A percentile compares a stretch with the other conserved stretches of the same genome.
These are phyloP conservation scores for Candida coquimbonensis DNA, from an alignment of 805 yeast genomes.

Conservation along the genomic window DNA sequence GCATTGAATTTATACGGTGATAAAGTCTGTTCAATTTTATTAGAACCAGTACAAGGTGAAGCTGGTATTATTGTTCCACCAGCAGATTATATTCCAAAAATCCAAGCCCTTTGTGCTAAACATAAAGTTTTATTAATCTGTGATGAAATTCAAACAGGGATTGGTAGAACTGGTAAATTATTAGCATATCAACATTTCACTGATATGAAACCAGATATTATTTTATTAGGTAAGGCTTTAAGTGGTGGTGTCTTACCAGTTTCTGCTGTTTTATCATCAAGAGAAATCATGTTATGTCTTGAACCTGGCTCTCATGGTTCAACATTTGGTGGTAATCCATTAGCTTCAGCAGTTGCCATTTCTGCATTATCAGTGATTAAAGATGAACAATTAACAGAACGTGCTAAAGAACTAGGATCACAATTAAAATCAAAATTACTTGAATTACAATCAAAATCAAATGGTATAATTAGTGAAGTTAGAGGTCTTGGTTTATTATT, in stretches of 20 bases:
- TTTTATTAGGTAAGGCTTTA: slow-evolving; percentile 87
- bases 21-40: slow-evolving; percentile 80
- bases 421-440: slow-evolving; percentile 54
- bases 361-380: slow-evolving; percentile 88
- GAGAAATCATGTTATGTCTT: slow-evolving; percentile 79
- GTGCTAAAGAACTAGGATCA: slow-evolving; percentile 67
- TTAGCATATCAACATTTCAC: slow-evolving; percentile 83
- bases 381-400: slow-evolving; percentile 79
- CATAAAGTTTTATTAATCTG: slow-evolving; percentile 86
- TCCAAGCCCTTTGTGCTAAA: slow-evolving; percentile 67
- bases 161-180: slow-evolving; percentile 94
- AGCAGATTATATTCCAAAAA: slow-evolving; percentile 65
- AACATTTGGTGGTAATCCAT: slow-evolving; percentile 96
- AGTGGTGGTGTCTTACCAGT: slow-evolving; percentile 94
- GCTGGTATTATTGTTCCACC: slow-evolving; percentile 98
- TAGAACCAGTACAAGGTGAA: slow-evolving; percentile 97
- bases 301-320: slow-evolving; percentile 98
- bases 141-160: slow-evolving; percentile 96
- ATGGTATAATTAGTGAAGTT: slow-evolving; percentile 53
- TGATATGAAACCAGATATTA: slow-evolving; percentile 78
- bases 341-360: slow-evolving; percentile 86
- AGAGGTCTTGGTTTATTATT: slow-evolving; percentile 71
- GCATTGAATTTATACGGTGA: slow-evolving; percentile 82
- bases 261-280: slow-evolving; percentile 85
- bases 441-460: slow-evolving; percentile 43